These are phyloP conservation scores for Guyanaporus albipodus DNA, from an alignment of 768 basidiomycete genomes.

Conservation along the genomic window DNA sequence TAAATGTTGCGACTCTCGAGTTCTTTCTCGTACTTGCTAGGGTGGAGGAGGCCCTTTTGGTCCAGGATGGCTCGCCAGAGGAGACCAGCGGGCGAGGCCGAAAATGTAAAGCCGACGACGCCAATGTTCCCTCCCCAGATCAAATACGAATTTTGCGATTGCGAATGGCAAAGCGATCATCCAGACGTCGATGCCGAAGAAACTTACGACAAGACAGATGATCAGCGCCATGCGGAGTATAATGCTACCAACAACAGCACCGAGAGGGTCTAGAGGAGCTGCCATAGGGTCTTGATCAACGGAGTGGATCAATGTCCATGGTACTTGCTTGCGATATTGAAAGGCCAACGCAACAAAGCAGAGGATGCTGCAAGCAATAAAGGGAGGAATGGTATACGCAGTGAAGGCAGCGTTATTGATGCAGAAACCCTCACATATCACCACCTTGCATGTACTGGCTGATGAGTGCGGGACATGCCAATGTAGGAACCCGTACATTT, in stretches of 20 bases:
- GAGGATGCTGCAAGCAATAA: conserved; percentile 61
- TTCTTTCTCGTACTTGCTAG: too few species aligned
- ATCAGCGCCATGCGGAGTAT: conserved; percentile 65
- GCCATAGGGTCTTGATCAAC: conserved; percentile 47
- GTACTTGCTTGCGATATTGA: conserved; percentile 60
- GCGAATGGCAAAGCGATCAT: conserved; percentile 84
- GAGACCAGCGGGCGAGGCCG: too few species aligned
- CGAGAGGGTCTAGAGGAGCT: conserved; percentile 67
- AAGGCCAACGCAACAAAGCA: conserved; percentile 55
- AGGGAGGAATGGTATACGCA: conserved; percentile 80
- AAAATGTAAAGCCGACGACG: too few species aligned
- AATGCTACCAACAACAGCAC: conserved; percentile 72
- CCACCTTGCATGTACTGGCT: conserved; percentile 36
- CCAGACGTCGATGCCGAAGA: conserved; percentile 78
- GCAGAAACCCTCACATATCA: conserved; percentile 82
- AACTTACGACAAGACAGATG: conserved; percentile 74
- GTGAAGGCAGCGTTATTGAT: conserved; percentile 78
- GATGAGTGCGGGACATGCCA: background rate
- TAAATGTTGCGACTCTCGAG: too few species aligned
- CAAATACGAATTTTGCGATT: conserved; percentile 63
- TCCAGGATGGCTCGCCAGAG: too few species aligned
- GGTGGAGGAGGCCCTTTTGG: too few species aligned
- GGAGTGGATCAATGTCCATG: conserved; percentile 38
- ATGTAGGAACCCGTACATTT: conserved; percentile 43
- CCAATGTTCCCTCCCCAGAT: conserved; percentile 59